Base-by-base conservation (phyloP, 1,284 basidiomycete genomes). In the Heterobasidion parviporum region DNA sequence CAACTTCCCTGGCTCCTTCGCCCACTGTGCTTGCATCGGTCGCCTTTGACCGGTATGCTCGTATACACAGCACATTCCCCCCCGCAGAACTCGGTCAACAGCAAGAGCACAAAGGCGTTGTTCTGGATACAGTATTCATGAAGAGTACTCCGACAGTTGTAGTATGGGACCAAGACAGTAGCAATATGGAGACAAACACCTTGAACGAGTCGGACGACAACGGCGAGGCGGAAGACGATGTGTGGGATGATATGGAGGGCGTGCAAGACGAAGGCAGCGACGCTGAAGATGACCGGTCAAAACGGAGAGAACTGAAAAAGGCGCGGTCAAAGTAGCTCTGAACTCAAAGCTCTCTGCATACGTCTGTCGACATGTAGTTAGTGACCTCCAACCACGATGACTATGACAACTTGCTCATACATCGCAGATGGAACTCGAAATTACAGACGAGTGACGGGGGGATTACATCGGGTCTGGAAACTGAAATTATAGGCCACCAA, bases 11-110 rank as follows among this genome's bases (percentile, higher is more conserved):
- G 48, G 78, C 86, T 2, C 68, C 78, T 12, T 75, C 82, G 4
- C 74, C 80, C 1, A 70, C 70, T 6, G 60, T 77, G 32, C 65
- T 92, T 45, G 80, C 77, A 2, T 87, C 87, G 0, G 75, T 78
- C 1, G 75, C 84, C 8, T 73, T 83, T 41, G 89, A 92, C 67
- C 80, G 87, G 38, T 89, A 80, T 61, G 72, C 85, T 33, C 83
- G 92, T n/a, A 69, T 94, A 18, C 88, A 92, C 62, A 84, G 79
- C 52, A 80, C 81, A 0, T 78, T 78, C 49, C 83, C 82, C 8
- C 80, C 83, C 0, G 47, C 65, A 2, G 68, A 77, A 54, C 70
- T 69, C 1, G 80, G 79, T 26, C 67, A 77, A 52, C 82, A 80
- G 56, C 80, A 80, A 56, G 79, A 83, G 47, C 71, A 74, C 51